Evolutionary conservation across 148 eudicot genomes (phyloP), one percentile per base, ranked within the genome.

Genomic region (Fagopyrum tataricum): DNA sequence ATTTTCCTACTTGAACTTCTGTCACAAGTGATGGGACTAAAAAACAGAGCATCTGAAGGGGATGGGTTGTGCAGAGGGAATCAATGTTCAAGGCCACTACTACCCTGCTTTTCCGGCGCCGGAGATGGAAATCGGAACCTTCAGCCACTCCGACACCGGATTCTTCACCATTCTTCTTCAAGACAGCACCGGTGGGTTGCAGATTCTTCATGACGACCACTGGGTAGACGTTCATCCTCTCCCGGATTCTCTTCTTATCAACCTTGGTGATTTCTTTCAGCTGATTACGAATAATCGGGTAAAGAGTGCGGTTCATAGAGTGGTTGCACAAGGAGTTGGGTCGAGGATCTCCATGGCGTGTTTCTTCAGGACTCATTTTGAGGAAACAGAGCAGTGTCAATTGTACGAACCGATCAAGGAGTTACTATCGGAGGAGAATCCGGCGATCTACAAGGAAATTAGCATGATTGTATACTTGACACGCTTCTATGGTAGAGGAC

Each of bases 281-380:
- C 43, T 79, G 46, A 41, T 79, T 24, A 71, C 83, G 0, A 86
- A 86, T 55, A 82, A 70, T 59, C 74, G 67, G 59, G 73, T 81
- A 15, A 79, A 76, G 17, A 87, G 90, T 40, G 79, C 53, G 1
- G 52, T 69, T 40, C 91, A 83, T 23, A 77, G 71, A 68, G 71
- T 68, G 8, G 23, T 68, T 41, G 46, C 46, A 4, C 44, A 14
- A n/a, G 46, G 24, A 0, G 47, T 67, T 21, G 88, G 82, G 6
- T 85, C 91, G 23, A 87, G 88, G 56, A 84, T 85, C 12, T 87
- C 85, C 0, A 66, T 78, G 44, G 79, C 83, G 1, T 78, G 75
- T 4, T 85, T 84, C 72, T 71, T 83, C 26, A 68, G 81, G 84
- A 5, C 56, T 14, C 37, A 4, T 46, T 11, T 40, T 39, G 11